Percentiles rank a stretch among this genome's conserved stretches.
Conservation (phyloP, 495 filamentous ascomycete species). For the Penicillium bovifimosum region DNA sequence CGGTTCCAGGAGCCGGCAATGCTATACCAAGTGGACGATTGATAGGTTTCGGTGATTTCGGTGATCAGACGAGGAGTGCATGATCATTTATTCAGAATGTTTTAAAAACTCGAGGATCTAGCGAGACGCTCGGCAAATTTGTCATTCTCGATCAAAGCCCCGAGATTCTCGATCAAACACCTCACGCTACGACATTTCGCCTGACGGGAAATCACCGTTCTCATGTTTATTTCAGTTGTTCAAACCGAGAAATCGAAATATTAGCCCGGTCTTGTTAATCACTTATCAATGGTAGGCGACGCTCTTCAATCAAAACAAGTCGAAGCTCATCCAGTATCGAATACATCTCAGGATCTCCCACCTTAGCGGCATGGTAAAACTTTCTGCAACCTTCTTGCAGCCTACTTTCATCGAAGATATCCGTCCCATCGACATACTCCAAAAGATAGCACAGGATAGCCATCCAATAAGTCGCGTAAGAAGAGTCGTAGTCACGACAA, state of each 20-base stretch:
- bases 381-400: conserved; percentile 13
- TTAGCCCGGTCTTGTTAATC: neutral
- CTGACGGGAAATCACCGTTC: too few species aligned
- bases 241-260: neutral
- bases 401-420: conserved; percentile 16
- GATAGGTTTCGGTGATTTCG: too few species aligned
- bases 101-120: too few species aligned
- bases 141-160: too few species aligned
- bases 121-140: too few species aligned
- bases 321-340: neutral
- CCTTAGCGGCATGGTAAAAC: conserved; percentile 21
- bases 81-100: too few species aligned
- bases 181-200: too few species aligned
- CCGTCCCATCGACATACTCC: conserved; percentile 23
- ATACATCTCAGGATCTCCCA: conserved; percentile 6
- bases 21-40: too few species aligned
- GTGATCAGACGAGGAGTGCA: too few species aligned
- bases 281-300: neutral
- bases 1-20: too few species aligned
- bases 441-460: conserved; percentile 23
- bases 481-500: conserved; percentile 18
- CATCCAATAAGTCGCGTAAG: conserved; percentile 19
- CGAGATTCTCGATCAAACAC: too few species aligned
- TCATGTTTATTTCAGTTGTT: neutral
- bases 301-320: neutral